Evolutionary conservation across 1,284 basidiomycete genomes (phyloP).

Genomic region (Irpex sp.): DNA sequence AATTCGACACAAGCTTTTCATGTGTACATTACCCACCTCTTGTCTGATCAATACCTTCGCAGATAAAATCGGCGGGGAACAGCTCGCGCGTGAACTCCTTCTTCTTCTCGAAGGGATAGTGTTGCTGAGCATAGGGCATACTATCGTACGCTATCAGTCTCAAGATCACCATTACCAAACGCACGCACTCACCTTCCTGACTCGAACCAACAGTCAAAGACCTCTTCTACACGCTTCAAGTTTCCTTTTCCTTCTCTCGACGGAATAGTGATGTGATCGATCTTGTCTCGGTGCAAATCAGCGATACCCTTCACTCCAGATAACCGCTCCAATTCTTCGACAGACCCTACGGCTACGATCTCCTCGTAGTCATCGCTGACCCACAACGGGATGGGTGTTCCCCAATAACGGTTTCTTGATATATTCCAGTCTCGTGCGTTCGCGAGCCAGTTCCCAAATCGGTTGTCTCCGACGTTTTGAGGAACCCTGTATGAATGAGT

Average conservation of each 20-base stretch:
- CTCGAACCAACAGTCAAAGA: constrained; percentile 99
- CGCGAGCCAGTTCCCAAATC: constrained; percentile 96
- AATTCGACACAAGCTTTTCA: neutral
- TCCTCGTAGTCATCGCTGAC: constrained; percentile 91
- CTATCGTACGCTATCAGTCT: constrained; percentile 33
- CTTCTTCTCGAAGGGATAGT: constrained; percentile 98
- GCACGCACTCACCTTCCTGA: constrained; percentile 77
- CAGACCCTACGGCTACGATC: constrained; percentile 85
- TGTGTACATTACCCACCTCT: constrained; percentile 38
- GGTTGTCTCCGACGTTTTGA: constrained; percentile 81
- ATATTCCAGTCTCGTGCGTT: constrained; percentile 99
- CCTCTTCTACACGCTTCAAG: constrained; percentile 89
- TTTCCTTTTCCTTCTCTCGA: constrained; percentile 86
- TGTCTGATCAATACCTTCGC: constrained; percentile 94
- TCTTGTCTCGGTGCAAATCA: constrained; percentile 94
- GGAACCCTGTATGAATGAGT: constrained; percentile 65
- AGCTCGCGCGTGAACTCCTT: constrained; percentile 71
- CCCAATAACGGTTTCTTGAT: constrained; percentile 99
- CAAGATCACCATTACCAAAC: neutral
- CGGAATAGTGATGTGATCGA: constrained; percentile 96
- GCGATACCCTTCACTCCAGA: constrained; percentile 84
- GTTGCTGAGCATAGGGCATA: constrained; percentile 98
- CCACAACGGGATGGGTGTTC: constrained; percentile 97
- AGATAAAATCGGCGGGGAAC: constrained; percentile 98
- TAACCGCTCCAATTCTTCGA: constrained; percentile 83